Evolutionary conservation across 2,329 filamentous ascomycete species (phyloP), one percentile per base, ranked within the genome.

Genomic region (Neurospora sp.): DNA sequence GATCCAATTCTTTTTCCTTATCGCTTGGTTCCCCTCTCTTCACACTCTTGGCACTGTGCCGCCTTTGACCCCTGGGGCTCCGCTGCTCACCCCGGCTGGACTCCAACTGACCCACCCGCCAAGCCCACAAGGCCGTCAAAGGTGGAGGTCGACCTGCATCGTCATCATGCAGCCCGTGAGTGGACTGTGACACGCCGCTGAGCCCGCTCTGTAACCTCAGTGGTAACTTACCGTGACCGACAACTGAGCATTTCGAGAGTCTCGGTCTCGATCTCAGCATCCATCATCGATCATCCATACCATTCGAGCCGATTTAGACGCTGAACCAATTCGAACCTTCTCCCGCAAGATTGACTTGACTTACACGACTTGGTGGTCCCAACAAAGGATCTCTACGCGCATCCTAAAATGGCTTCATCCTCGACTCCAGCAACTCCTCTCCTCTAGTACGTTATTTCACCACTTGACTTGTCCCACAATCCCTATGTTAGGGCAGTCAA

Each of bases 351-450:
- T 23, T 10, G 43, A 52, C 43, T 33, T 58, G 23, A 62, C 23
- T 5, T 4, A 7, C 23, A 9, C 52, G 13, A 28, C 9, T 13
- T 33, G 17, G 66, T 66, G 58, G 38, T 69, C 40, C 43, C 62
- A 68, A 17, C 67, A 66, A 36, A 62, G 15, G 52, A 62, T 52
- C 43, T 52, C 23, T 52, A 23, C 46, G 46, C 13, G n/a, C 62
- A 11, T 33, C 39, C 68, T 5, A 81, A 70, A 73, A 92, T 92
- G 90, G 89, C 90, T 71, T 92, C 90, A 71, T 91, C 90, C 70
- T 92, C 90, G 67, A 86, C 86, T 74, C 83, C 86, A 39, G 83
- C 86, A 73, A 91, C 89, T 75, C 90, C 89, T 70, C 84, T 93
- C 73, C 88, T 93, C 78, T 93, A 93, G 91, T 93, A 84, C 77